Base-by-base conservation (phyloP, 2,329 filamentous ascomycete genomes). In the Phaeosphaeria sp. region DNA sequence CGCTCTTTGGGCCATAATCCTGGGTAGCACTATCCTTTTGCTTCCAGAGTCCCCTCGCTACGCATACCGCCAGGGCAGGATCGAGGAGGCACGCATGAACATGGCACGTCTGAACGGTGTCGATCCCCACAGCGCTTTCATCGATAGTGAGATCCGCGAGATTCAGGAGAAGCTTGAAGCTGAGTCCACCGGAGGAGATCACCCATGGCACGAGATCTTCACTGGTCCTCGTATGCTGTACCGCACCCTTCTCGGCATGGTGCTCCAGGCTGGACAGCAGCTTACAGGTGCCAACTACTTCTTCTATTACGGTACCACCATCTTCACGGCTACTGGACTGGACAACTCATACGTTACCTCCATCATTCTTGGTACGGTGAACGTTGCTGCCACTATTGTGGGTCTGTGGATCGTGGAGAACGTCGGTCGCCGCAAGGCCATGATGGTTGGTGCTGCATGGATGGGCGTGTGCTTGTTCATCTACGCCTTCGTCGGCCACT, bases 271-370 rank as follows among this genome's bases (percentile, higher is more conserved):
- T 42, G 84, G 87, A 13, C 88, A 91, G 74, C 89, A 91, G 73
- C 79, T 91, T 6, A 90, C 87, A 1, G 89, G 88, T 49, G 86
- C 85, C 61, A 89, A 89, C 77, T 89, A 87, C 77, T 89, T 88
- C 79, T 89, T 89, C 74, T 81, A 82, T 72, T 82, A 81, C 62
- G 80, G 80, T 2, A 81, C 79, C 11, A 78, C 78, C 11, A 80
- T 82, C 52, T 83, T 83, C 69, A 54, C 67, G 7, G 72, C 76
- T 1, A 78, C 76, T 2, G 78, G 78, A 27, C 70, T 82, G 13
- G 59, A 68, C 39, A 79, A 82, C 69, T 76, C 74, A 46, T 82
- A 78, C 64, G 77, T 82, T 24, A 83, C 81, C 1, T 76, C 77
- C 17, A 82, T 82, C 69, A 83, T 83, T 49, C 74, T 83, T 5